Base-by-base conservation (phyloP, 352 stramenopile genomes). In the Thraustochytrium striatum region DNA sequence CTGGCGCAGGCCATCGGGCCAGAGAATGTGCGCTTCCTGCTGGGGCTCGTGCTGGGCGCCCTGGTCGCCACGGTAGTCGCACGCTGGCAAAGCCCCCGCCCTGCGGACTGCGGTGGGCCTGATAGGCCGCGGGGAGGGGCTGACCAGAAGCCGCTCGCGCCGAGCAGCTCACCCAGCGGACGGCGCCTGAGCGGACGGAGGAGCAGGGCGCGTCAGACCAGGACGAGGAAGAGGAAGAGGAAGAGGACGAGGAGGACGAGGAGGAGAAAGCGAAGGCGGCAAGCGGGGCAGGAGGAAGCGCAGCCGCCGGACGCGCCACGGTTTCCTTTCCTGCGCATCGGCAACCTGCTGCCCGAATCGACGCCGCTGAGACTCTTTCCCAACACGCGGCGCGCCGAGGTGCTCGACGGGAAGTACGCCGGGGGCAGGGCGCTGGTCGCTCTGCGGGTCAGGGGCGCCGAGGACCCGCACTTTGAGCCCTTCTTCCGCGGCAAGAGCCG, bases 401-500 rank as follows among this genome's bases (percentile, higher is more conserved):
- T 33, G 50, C 39, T 62, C 25, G 19, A 19, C 3, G 39, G 21
- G 13, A 11, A n/a, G 28, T 19, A 62, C 21, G 52, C 50, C 9
- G 52, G 30, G 19, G 59, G 59, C 13, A 25, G 41, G 28, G 25
- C 65, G 11, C 21, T 80, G 11, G 16, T 80, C 5, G 55, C 58
- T 11, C 58, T 80, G 38, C 53, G 70, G 21, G n/a, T 57, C n/a
- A 69, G 79, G 57, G 47, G 43, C 19, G 7, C 61, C 8, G 81
- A 82, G 13, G 78, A 87, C 58, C 72, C 72, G 19, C 53, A 69
- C 39, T 83, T 79, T 57, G 58, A 32, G 25, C 13, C 57, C 2
- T 78, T 81, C 47, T 85, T 87, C 33, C 69, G 69, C 30, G 83
- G 84, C 28, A 85, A 75, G 47, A 52, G 57, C 25, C 82, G 83